A percentile compares a stretch with the other conserved stretches of the same genome.
Evolutionary conservation across 768 basidiomycete genomes (phyloP).

Genomic region (Lentinus tigrinus): DNA sequence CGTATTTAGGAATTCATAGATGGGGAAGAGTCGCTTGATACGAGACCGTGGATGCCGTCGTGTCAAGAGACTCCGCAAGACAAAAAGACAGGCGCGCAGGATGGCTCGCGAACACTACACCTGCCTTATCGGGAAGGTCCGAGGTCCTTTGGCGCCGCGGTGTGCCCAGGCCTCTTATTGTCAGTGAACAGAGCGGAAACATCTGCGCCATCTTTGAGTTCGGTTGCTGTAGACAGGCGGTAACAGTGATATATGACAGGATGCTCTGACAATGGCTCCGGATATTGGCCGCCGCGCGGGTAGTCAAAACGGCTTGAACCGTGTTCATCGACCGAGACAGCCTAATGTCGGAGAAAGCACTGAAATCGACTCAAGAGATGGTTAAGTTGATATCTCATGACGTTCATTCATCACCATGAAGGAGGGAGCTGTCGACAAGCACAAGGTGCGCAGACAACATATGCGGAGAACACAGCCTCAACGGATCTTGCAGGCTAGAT

Average conservation of each 20-base stretch:
- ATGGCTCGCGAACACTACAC: conserved; percentile 9
- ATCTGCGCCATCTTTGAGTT: neutral
- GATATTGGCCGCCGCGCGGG: too few species aligned
- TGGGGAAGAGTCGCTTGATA: neutral
- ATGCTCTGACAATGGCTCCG: neutral
- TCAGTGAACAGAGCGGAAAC: neutral
- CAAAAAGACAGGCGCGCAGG: conserved; percentile 13
- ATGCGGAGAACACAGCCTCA: too few species aligned
- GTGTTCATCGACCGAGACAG: too few species aligned
- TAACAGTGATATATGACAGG: neutral
- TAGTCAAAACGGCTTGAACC: too few species aligned
- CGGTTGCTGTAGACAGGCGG: neutral
- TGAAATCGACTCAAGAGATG: too few species aligned
- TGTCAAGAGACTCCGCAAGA: conserved; percentile 10
- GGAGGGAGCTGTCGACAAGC: too few species aligned
- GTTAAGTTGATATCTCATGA: too few species aligned
- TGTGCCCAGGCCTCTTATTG: conserved; percentile 8
- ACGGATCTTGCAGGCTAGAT: too few species aligned
- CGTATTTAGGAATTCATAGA: neutral
- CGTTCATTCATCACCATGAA: too few species aligned
- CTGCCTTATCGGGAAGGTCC: conserved; percentile 6
- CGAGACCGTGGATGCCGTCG: neutral
- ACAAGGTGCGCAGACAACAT: too few species aligned
- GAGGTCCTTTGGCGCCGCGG: neutral
- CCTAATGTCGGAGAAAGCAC: too few species aligned